These are phyloP conservation scores for Suillus luteus DNA, from an alignment of 768 basidiomycete species.

Conservation along the genomic window DNA sequence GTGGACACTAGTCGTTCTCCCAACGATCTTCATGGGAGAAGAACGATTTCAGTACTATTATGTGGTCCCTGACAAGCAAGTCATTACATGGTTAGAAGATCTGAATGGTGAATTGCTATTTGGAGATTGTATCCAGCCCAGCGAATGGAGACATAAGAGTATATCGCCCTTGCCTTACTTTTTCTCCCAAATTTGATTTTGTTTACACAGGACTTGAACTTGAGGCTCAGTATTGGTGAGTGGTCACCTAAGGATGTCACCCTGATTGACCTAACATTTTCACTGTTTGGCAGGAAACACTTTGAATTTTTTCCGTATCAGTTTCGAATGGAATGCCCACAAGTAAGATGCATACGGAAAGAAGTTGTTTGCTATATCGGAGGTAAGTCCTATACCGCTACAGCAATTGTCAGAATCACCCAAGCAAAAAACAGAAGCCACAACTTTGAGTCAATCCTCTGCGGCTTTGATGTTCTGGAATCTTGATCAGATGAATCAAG, in stretches of 20 bases:
- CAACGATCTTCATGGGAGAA: not conserved
- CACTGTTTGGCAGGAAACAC: not conserved
- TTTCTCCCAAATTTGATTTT: not conserved
- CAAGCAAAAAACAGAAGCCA: not conserved
- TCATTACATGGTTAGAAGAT: not conserved
- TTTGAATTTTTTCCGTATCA: not conserved
- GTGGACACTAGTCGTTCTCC: not conserved
- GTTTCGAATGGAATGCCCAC: not conserved
- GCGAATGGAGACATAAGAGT: not conserved
- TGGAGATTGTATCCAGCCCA: not conserved
- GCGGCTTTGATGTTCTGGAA: conserved; percentile 3
- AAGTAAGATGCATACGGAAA: not conserved
- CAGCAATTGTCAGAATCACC: not conserved
- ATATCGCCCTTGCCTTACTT: not conserved
- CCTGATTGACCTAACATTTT: not conserved
- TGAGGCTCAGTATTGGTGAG: not conserved
- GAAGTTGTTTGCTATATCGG: not conserved
- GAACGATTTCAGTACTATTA: not conserved
- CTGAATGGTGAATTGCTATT: not conserved
- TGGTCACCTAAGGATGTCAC: no score
- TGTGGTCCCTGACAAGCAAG: not conserved
- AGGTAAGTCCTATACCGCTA: not conserved
- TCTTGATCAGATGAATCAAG: conserved; percentile 1
- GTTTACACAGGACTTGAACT: not conserved
- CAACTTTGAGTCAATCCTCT: not conserved